phyloP scores from a whole-genome alignment of 1,284 basidiomycete genomes.

The Marasmius fiardii region DNA sequence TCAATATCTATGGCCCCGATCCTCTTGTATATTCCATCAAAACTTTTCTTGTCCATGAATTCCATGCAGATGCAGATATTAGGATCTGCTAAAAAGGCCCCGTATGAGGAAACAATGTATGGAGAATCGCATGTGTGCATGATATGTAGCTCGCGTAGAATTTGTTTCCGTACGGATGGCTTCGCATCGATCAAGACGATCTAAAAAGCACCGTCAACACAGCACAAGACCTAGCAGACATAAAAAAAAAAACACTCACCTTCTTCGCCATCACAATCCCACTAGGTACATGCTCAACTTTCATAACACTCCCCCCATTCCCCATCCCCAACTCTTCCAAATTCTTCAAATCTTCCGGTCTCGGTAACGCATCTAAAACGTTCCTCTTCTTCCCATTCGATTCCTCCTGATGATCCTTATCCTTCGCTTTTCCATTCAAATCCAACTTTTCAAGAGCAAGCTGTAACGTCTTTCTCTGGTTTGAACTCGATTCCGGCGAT shows the following conservation, averaged over 20 bases:
- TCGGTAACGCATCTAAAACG: conserved; percentile 72
- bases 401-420: background rate
- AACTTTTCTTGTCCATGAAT: conserved; percentile 85
- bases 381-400: conserved; percentile 65
- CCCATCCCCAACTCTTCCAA: conserved; percentile 90
- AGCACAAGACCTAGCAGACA: background rate
- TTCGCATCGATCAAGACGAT: conserved; percentile 98
- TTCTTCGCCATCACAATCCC: conserved; percentile 93
- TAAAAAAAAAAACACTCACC: conserved; percentile 41
- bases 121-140: conserved; percentile 94
- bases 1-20: conserved; percentile 88
- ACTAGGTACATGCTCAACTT: conserved; percentile 86
- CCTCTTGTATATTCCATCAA: conserved; percentile 92
- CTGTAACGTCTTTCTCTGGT: conserved; percentile 10
- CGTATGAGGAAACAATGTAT: conserved; percentile 95
- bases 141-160: conserved; percentile 95
- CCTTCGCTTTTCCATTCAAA: background rate
- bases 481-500: conserved; percentile 12
- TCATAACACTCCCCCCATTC: conserved; percentile 95
- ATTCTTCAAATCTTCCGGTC: conserved; percentile 79
- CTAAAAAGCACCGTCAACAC: conserved; percentile 43
- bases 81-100: conserved; percentile 92
- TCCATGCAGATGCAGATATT: conserved; percentile 99
- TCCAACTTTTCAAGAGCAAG: conserved; percentile 12
- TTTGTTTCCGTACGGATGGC: conserved; percentile 95